Evolutionary conservation across 768 basidiomycete genomes (phyloP).

Genomic region (Calocybe cyanea): DNA sequence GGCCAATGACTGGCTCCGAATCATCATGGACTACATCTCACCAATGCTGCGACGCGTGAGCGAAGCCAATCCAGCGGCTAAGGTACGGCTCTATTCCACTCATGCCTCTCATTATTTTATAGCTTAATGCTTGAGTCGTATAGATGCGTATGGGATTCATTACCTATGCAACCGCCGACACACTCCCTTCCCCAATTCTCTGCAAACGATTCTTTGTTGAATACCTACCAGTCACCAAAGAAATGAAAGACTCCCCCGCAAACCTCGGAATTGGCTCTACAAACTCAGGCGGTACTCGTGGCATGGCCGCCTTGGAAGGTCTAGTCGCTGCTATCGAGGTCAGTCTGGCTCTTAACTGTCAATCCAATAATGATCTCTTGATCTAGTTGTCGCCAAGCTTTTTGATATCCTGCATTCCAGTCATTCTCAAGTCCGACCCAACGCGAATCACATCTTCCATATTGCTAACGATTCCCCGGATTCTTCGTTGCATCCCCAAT

Average conservation of each 20-base stretch:
- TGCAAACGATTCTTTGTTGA: slow-evolving; percentile 56
- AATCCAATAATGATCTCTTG: background rate
- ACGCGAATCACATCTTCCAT: slow-evolving; percentile 52
- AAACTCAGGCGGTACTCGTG: slow-evolving; percentile 41
- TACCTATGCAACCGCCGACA: slow-evolving; percentile 60
- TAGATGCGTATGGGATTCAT: slow-evolving; percentile 49
- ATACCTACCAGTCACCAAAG: slow-evolving; percentile 32
- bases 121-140: slow-evolving; percentile 1
- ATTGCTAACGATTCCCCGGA: slow-evolving; percentile 59
- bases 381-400: slow-evolving; percentile 23
- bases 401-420: slow-evolving; percentile 35
- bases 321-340: slow-evolving; percentile 71
- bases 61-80: slow-evolving; percentile 36
- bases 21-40: slow-evolving; percentile 44
- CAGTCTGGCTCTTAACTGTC: slow-evolving; percentile 11
- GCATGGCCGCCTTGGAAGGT: slow-evolving; percentile 70
- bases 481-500: slow-evolving; percentile 45
- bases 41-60: slow-evolving; percentile 49
- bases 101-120: background rate
- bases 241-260: slow-evolving; percentile 40
- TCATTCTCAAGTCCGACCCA: slow-evolving; percentile 12
- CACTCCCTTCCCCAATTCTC: slow-evolving; percentile 50
- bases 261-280: slow-evolving; percentile 58
- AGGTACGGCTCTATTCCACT: slow-evolving; percentile 24
- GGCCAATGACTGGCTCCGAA: slow-evolving; percentile 45